phyloP scores from a whole-genome alignment of 2,329 filamentous ascomycete genomes.

The Tolypocladium nubicola region DNA sequence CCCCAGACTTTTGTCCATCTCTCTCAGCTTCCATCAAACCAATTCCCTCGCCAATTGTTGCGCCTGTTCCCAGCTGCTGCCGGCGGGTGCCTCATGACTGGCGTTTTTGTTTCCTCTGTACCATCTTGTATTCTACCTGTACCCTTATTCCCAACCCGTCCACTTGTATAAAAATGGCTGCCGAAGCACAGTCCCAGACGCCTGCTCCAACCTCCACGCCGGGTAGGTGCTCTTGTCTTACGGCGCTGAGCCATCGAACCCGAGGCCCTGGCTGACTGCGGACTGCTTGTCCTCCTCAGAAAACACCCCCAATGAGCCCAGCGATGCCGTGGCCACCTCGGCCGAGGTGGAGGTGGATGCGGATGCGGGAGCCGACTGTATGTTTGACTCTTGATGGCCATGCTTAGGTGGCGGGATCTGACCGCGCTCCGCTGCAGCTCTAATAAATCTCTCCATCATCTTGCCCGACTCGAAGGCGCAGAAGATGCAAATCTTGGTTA shows the following conservation, averaged over 20 bases:
- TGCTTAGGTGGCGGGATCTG: not conserved
- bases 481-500: constrained; percentile 77
- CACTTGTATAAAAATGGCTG: constrained; percentile 18
- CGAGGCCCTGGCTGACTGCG: constrained; percentile 1
- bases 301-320: constrained; percentile 13
- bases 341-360: constrained; percentile 16
- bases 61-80: constrained; percentile 12
- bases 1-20: constrained; percentile 9
- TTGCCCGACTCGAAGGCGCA: constrained; percentile 65
- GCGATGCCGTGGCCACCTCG: constrained; percentile 12
- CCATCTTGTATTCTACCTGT: constrained; percentile 7
- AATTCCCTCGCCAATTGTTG: constrained; percentile 4
- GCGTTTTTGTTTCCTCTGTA: constrained; percentile 9
- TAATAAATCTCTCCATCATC: constrained; percentile 60
- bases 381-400: not conserved
- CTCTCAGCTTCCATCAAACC: constrained; percentile 9
- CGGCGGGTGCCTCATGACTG: constrained; percentile 17
- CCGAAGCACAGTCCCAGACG: constrained; percentile 11
- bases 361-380: constrained; percentile 25
- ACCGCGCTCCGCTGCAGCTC: constrained; percentile 25
- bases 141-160: constrained; percentile 3
- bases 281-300: not conserved
- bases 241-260: not conserved
- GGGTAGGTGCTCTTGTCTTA: constrained; percentile 5
- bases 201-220: constrained; percentile 12